These are phyloP conservation scores for Porogramme epimiltina DNA, from an alignment of 1,284 basidiomycete genomes.

Conservation along the genomic window DNA sequence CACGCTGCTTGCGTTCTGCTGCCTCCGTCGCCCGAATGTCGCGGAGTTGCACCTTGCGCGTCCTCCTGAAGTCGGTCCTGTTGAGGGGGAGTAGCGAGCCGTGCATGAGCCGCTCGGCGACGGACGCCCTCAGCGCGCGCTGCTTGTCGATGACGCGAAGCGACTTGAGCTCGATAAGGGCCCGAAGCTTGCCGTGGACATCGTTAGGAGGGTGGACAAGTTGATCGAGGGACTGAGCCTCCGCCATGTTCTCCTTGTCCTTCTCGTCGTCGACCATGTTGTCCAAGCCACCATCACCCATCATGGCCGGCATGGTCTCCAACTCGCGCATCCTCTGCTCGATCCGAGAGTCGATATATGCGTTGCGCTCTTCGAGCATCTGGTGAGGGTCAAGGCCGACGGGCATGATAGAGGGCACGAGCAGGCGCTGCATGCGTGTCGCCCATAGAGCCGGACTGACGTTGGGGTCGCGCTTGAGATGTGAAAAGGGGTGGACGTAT, in stretches of 20 bases:
- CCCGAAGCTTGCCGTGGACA: constrained; percentile 81
- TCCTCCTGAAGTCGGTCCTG: constrained; percentile 88
- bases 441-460: constrained; percentile 61
- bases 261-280: constrained; percentile 51
- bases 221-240: constrained; percentile 30
- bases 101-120: constrained; percentile 87
- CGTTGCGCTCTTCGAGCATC: constrained; percentile 89
- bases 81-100: constrained; percentile 92
- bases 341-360: constrained; percentile 89
- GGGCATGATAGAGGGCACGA: constrained; percentile 91
- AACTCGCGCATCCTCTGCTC: constrained; percentile 90
- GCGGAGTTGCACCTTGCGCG: constrained; percentile 85
- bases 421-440: constrained; percentile 77
- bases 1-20: constrained; percentile 89
- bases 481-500: constrained; percentile 84
- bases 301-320: constrained; percentile 81
- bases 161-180: constrained; percentile 93
- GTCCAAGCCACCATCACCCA: constrained; percentile 76
- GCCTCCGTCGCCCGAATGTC: constrained; percentile 92
- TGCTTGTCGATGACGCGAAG: constrained; percentile 94
- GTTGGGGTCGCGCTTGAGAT: constrained; percentile 67
- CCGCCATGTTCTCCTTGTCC: constrained; percentile 47
- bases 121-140: constrained; percentile 80
- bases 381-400: constrained; percentile 92
- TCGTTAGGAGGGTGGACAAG: constrained; percentile 52